Conservation (phyloP, 192 early-diverging fungal genomes). For the Chytriomyces confervae region DNA sequence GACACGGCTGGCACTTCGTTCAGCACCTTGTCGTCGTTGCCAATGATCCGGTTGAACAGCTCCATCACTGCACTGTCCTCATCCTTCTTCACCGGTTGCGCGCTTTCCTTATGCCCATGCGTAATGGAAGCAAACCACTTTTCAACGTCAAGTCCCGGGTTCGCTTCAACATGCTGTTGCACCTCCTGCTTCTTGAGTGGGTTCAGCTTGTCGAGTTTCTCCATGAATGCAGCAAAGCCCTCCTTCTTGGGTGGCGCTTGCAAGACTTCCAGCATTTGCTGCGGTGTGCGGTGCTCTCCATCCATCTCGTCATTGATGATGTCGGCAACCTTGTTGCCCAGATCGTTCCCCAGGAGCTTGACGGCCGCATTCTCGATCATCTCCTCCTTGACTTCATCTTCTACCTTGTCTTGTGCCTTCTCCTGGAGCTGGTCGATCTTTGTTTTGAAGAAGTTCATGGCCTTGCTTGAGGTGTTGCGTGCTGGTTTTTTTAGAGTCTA, state of each 20-base stretch:
- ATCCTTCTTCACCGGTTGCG: too few relatives aligned
- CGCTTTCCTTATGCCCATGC: too few relatives aligned
- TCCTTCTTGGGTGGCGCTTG: slow-evolving; percentile 12
- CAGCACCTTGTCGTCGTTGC: too few relatives aligned
- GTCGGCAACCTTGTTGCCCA: slow-evolving; percentile 9
- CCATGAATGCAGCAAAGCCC: slow-evolving; percentile 4
- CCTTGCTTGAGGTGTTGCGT: too few relatives aligned
- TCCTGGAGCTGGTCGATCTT: background rate
- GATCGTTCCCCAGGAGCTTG: background rate
- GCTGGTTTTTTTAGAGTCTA: background rate
- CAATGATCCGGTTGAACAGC: too few relatives aligned
- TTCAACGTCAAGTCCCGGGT: background rate
- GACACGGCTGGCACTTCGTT: too few relatives aligned
- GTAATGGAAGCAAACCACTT: too few relatives aligned
- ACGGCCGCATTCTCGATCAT: background rate
- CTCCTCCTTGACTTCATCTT: background rate
- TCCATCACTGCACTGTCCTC: too few relatives aligned
- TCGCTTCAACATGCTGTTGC: background rate
- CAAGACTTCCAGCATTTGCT: background rate
- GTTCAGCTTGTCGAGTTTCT: slow-evolving; percentile 1
- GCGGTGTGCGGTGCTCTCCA: background rate
- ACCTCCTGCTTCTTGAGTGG: background rate
- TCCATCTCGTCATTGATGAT: background rate
- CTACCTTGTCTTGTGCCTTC: background rate
- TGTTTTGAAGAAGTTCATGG: background rate